Evolutionary conservation across 352 stramenopile genomes (phyloP), one percentile per base, ranked within the genome.

Genomic region (Phytopythium sindhum): DNA sequence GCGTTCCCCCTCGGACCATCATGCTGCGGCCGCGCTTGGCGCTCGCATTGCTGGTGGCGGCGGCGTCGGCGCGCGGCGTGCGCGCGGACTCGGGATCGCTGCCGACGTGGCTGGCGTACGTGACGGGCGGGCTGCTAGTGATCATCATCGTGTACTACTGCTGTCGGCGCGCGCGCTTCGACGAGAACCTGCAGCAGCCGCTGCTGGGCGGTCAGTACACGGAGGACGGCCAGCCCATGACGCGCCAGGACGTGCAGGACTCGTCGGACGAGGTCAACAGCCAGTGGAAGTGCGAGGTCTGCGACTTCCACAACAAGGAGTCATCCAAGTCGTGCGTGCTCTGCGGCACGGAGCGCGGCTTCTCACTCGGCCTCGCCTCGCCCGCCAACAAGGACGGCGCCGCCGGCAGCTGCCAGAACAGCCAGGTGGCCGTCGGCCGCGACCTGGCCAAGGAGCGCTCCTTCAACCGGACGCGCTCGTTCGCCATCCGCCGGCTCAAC

Each of bases 61-160:
- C 63, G 21, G 65, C 67, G 57, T 64, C 66, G 26, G 57, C 70
- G 26, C 65, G 56, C 21, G 66, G 44, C 33, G 70, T 57, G 19
- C 67, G 71, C 21, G 68, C 64, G 14, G 68, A 74, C 28, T 77
- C 73, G 35, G 74, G 80, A 24, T 80, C 82, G 61, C 72, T 93
- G 14, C 84, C 86, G 15, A 85, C 83, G 31, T 95, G 86, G 86
- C 74, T 95, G 26, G 86, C 86, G 48, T 95, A 93, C 70, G 80
- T 93, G 37, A 95, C 86, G 15, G 86, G 86, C 60, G 86, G 84
- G 1, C 65, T 95, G 35, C 67, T 95, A 56, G 75, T 95, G 61
- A 78, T 95, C 51, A 95, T 95, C 67, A 93, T 95, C 64, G 76
- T 93, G 33, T 95, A 95, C 76, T 95, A 95, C 61, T 95, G 86